Evolutionary conservation across 2,329 filamentous ascomycete species (phyloP).

Genomic region (Alternaria sp.): DNA sequence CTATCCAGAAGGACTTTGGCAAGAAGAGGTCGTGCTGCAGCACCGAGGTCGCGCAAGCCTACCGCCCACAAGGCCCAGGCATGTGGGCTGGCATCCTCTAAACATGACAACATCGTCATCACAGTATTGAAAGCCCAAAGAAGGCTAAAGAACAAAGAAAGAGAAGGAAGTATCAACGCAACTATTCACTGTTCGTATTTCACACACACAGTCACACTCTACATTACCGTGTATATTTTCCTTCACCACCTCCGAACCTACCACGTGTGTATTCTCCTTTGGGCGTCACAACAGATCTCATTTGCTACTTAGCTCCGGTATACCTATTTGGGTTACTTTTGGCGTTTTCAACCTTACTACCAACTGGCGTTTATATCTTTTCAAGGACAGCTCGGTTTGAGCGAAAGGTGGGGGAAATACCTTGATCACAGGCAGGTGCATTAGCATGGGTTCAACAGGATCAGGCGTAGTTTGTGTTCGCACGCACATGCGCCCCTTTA

Average conservation of each 20-base stretch:
- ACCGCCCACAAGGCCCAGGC: slow-evolving; percentile 63
- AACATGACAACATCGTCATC: slow-evolving; percentile 10
- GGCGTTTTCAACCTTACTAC: slow-evolving; percentile 14
- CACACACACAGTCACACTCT: slow-evolving; percentile 10
- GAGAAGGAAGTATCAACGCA: slow-evolving; percentile 14
- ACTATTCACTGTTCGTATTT: slow-evolving; percentile 2
- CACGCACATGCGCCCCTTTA: slow-evolving; percentile 1
- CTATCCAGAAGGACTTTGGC: slow-evolving; percentile 56
- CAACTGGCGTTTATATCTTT: slow-evolving; percentile 11
- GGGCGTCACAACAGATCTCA: slow-evolving; percentile 11
- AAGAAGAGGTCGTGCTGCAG: slow-evolving; percentile 73
- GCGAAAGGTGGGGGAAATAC: slow-evolving; percentile 12
- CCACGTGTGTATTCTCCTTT: slow-evolving; percentile 16
- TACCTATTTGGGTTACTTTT: slow-evolving; percentile 17
- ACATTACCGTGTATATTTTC: slow-evolving; percentile 29
- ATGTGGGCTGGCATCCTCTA: slow-evolving; percentile 71
- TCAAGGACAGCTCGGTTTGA: slow-evolving; percentile 4
- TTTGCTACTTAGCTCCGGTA: slow-evolving; percentile 14
- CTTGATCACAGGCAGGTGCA: slow-evolving; percentile 12
- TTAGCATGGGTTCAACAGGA: slow-evolving; percentile 14
- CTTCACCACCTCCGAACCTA: slow-evolving; percentile 13
- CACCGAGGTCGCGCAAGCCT: slow-evolving; percentile 61
- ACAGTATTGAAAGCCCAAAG: slow-evolving; percentile 19
- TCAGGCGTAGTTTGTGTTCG: slow-evolving; percentile 1
- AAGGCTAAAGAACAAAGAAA: slow-evolving; percentile 26